phyloP scores from a whole-genome alignment of 495 filamentous ascomycete species.

The Aspergillus sparsus region DNA sequence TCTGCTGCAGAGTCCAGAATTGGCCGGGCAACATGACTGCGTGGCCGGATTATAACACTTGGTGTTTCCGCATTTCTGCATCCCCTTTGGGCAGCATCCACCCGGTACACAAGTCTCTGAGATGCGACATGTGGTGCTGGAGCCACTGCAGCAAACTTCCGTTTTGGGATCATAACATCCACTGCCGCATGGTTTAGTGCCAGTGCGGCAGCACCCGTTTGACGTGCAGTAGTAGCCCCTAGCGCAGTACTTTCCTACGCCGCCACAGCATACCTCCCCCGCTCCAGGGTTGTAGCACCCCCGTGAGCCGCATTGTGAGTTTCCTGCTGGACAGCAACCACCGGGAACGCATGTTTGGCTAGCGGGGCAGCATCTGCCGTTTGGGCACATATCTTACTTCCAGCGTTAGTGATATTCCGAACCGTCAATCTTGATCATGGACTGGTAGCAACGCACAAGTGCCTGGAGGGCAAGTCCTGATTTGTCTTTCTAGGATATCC shows the following conservation, averaged over 20 bases:
- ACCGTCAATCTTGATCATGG: neutral
- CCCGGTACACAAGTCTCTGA: neutral
- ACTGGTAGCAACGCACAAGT: neutral
- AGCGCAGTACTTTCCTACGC: neutral
- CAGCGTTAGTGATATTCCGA: neutral
- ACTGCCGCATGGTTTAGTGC: too few relatives aligned
- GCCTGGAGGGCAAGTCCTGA: neutral
- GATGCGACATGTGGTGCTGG: too few relatives aligned
- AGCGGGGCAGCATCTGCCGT: neutral
- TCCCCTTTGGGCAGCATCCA: neutral
- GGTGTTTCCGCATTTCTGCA: neutral
- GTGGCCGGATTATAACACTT: neutral
- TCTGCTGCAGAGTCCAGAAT: neutral
- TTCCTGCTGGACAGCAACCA: neutral
- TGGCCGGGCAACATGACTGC: neutral
- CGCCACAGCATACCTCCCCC: neutral
- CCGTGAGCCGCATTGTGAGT: neutral
- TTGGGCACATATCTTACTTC: neutral
- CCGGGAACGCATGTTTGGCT: neutral
- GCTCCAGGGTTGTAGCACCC: neutral
- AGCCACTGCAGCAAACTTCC: too few relatives aligned
- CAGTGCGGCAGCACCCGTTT: too few relatives aligned
- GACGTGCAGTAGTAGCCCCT: neutral
- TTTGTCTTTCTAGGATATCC: neutral
- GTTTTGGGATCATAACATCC: too few relatives aligned